Evolutionary conservation across 139 green algal species (phyloP).

Genomic region (Nannochloris sp.): DNA sequence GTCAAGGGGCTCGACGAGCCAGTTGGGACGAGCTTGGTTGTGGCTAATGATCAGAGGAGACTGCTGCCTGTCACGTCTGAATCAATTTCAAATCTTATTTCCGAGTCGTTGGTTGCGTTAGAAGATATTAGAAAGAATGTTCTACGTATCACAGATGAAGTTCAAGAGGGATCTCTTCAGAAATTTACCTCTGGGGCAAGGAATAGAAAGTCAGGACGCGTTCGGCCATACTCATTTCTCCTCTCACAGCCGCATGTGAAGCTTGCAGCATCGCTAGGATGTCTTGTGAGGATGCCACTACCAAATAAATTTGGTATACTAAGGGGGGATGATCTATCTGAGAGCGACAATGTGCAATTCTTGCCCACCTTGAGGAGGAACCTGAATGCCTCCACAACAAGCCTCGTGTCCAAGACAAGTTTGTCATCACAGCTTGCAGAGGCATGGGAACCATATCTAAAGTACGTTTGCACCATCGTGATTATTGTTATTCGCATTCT

Average conservation of each 20-base stretch:
- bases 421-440: slow-evolving; percentile 24
- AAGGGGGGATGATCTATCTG: neutral
- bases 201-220: neutral
- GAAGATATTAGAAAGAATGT: slow-evolving; percentile 8
- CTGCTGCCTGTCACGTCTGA: slow-evolving; percentile 16
- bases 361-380: neutral
- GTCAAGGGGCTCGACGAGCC: neutral
- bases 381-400: slow-evolving; percentile 10
- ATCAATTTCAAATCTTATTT: slow-evolving; percentile 14
- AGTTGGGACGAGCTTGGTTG: neutral
- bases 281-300: slow-evolving; percentile 43
- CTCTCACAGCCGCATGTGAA: slow-evolving; percentile 30
- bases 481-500: neutral
- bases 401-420: slow-evolving; percentile 9
- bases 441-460: slow-evolving; percentile 38
- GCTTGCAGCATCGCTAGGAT: slow-evolving; percentile 41
- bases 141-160: slow-evolving; percentile 20
- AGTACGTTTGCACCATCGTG: slow-evolving; percentile 4
- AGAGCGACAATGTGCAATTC: too few relatives aligned
- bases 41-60: neutral
- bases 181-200: slow-evolving; percentile 15
- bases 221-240: slow-evolving; percentile 23
- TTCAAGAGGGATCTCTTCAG: slow-evolving; percentile 31
- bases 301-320: slow-evolving; percentile 9
- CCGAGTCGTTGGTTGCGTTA: slow-evolving; percentile 16